phyloP scores from a whole-genome alignment of 2,329 filamentous ascomycete genomes.

The Penicillium sp. region DNA sequence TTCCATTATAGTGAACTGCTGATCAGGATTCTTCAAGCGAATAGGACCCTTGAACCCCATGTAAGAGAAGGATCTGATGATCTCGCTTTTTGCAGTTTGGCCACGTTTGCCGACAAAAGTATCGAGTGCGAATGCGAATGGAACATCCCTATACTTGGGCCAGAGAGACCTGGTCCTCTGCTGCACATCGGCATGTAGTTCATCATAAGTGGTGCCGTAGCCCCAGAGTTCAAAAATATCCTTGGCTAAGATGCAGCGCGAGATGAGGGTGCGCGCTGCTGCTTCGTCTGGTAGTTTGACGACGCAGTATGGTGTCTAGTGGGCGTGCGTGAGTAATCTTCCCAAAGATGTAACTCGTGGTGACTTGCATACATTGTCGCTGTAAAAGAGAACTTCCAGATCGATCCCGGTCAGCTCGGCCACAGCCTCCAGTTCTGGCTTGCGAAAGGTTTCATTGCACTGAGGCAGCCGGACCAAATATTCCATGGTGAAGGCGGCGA shows the following conservation, averaged over 20 bases:
- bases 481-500: conserved; percentile 54
- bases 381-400: conserved; percentile 69
- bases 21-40: conserved; percentile 64
- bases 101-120: conserved; percentile 70
- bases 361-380: conserved; percentile 57
- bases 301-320: conserved; percentile 78
- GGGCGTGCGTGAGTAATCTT: neutral
- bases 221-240: conserved; percentile 90
- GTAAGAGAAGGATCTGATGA: conserved; percentile 79
- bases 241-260: conserved; percentile 73
- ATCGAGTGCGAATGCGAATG: conserved; percentile 82
- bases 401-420: conserved; percentile 62
- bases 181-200: conserved; percentile 62
- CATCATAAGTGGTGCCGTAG: conserved; percentile 57
- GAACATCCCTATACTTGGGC: conserved; percentile 56
- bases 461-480: conserved; percentile 89
- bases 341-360: neutral
- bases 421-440: conserved; percentile 75
- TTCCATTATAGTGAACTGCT: conserved; percentile 76
- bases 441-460: conserved; percentile 82
- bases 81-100: conserved; percentile 56
- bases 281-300: conserved; percentile 61
- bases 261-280: conserved; percentile 61
- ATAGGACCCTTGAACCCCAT: conserved; percentile 74
- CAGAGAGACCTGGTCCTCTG: conserved; percentile 58